Evolutionary conservation across 139 green algal genomes (phyloP), one percentile per base, ranked within the genome.

Genomic region (Coelastrella sp.): DNA sequence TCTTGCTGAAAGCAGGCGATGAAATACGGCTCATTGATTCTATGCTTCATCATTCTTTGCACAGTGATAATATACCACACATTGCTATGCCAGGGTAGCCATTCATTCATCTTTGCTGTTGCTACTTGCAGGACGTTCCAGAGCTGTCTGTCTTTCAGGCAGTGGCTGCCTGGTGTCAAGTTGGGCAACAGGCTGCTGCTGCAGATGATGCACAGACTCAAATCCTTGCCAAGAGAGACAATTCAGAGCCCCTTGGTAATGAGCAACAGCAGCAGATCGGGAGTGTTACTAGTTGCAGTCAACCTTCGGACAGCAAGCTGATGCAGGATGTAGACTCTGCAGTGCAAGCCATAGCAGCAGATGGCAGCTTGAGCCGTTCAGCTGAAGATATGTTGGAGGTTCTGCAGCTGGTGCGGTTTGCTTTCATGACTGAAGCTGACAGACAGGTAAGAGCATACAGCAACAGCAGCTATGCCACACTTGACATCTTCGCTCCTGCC

Each of bases 401-500:
- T 9, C 25, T 86, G 50, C 84, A 63, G 17, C 69, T 89, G 50
- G 85, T 89, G 37, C 71, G 78, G 13, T 87, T 87, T 53, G 51
- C 27, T 2, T 67, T 83, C 11, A 95, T 95, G 91, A 69, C 5
- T 4, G 69, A 86, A 6, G 59, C 53, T 4, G 88, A 94, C 63
- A 75, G 92, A 21, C 59, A 88, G 84, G 84, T 93, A 43, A 38
- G 63, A 5, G 11, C 64, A 38, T 2, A 64, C 53, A 64, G 53
- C 48, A 57, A 64, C 45, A 23, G 45, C 45, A 13, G 45, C 45
- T 57, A 13, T 57, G 45, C 45, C 11, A 57, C 45, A 57, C 11
- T 57, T 9, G 45, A 13, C 45, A 9, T 23, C 45, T 57, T 9
- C 45, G 11, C 45, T 23, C 45, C 45, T 57, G 45, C 11, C 11